These are phyloP conservation scores for Xylaria curta DNA, from an alignment of 495 filamentous ascomycete genomes.

Conservation along the genomic window DNA sequence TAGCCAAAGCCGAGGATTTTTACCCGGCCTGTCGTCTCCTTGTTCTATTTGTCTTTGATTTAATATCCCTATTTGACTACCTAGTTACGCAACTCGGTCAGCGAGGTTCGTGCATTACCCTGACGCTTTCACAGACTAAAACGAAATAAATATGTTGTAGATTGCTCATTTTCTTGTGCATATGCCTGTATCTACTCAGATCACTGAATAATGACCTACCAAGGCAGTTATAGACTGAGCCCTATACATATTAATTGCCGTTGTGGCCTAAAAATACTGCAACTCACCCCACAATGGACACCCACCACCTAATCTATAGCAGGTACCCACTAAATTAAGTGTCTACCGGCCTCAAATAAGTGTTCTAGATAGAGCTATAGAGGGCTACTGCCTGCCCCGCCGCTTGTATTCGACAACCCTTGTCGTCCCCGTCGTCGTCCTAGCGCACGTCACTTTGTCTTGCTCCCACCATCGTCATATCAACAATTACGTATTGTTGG, in stretches of 20 bases:
- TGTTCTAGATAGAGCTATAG: not conserved
- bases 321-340: constrained; percentile 10
- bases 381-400: constrained; percentile 12
- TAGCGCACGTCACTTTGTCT: not conserved
- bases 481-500: not conserved
- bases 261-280: not conserved
- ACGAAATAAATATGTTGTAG: not conserved
- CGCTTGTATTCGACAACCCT: not conserved
- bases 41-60: not conserved
- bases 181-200: not conserved
- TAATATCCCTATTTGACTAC: not conserved
- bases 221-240: not conserved
- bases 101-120: not conserved
- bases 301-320: not conserved
- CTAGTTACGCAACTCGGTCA: not conserved
- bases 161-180: not conserved
- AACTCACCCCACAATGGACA: not conserved
- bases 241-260: not conserved
- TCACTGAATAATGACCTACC: not conserved
- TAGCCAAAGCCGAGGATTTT: not conserved
- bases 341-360: not conserved
- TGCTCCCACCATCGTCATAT: constrained; percentile 9
- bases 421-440: not conserved
- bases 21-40: not conserved
- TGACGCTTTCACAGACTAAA: not conserved